Base-by-base conservation (phyloP, 768 basidiomycete species). In the Podaxis sp. region DNA sequence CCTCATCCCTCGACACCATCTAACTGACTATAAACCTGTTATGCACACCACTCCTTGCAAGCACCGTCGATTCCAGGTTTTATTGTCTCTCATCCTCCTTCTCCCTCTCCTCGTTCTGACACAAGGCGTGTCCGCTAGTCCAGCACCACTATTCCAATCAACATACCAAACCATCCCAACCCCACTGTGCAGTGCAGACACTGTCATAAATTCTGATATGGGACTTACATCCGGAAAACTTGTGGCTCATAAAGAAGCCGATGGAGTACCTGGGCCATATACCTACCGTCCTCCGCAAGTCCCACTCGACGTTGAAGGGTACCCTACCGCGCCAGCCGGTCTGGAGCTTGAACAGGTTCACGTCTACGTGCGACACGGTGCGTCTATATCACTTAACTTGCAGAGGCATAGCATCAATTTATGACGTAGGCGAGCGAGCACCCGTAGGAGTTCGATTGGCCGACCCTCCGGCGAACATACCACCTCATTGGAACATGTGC, bases 341-440 rank as follows among this genome's bases (percentile, higher is more conserved):
- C 75, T 91, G 16, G 61, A 76, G 64, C 74, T 91, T 42, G 79
- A 87, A 68, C 90, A 91, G 69, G 88, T 91, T 10, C 87, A 91
- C 69, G 71, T 91, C 40, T 91, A 84, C 67, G 82, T 89, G 3
- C 79, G 90, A 25, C 90, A 92, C 70, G 90, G 90, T 89, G 59
- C 51, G 84, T 74, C 18, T 36, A 14, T 48, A 9, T 52, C 37
- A 25, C 42, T 44, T 9, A 40, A 28, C 59, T 23, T 55, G 28
- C n/a, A 35, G 35, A 37, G 23, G 37, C 25, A 25, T 23, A 50
- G 14, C 27, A 32, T 23, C 11, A 46, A 47, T 35, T 48, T 40
- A 57, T 6, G n/a, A 16, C 47, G 21, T 61, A 91, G 90, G 90
- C 32, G 90, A 91, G 73, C 82, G 90, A 37, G 84, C 89, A 0